Evolutionary conservation across 495 filamentous ascomycete species (phyloP), one percentile per base, ranked within the genome.

Genomic region (Entonaema liquescens): DNA sequence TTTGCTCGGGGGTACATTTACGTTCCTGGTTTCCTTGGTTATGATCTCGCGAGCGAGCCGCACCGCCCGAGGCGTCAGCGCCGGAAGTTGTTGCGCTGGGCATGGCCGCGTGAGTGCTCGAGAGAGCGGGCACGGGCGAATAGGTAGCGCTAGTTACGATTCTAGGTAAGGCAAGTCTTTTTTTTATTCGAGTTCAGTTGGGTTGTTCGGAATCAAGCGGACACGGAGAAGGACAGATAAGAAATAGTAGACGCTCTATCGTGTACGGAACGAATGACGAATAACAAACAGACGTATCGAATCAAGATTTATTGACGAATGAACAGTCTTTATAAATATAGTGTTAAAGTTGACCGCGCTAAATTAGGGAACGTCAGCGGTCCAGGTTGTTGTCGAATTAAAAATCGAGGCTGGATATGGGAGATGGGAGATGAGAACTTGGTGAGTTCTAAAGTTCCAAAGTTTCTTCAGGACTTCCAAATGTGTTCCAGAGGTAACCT

Each of bases 1-100:
- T 95, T 77, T 98, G 95, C 63, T 97, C 95, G 23, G 87, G 79
- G 5, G 95, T 98, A 80, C 89, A 97, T 78, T 91, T 92, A 67
- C 93, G 90, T 52, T 93, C 92, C 77, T 95, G 91, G 78, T 94
- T 97, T 66, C 95, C 95, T 74, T 98, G 94, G 75, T 95, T 94
- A 81, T 98, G 95, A 31, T 93, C 89, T 65, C 92, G 90, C 76
- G 85, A 87, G 79, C 90, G 90, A 53, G 92, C 87, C 42, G 86
- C 82, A 35, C 89, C 88, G 74, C 87, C 85, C 40, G 80, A 77
- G 79, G 87, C 82, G 73, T 94, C 89, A 57, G 88, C 85, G 70
- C 93, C 92, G 60, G 91, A 91, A 62, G 94, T 84, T 74, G 87
- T 90, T 68, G 92, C 91, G 71, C 89, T 89, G 65, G 92, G 88